Percentiles rank a stretch among this genome's conserved stretches.
phyloP scores from a whole-genome alignment of 169 alveolate genomes.

The Perkinsus marinus region DNA sequence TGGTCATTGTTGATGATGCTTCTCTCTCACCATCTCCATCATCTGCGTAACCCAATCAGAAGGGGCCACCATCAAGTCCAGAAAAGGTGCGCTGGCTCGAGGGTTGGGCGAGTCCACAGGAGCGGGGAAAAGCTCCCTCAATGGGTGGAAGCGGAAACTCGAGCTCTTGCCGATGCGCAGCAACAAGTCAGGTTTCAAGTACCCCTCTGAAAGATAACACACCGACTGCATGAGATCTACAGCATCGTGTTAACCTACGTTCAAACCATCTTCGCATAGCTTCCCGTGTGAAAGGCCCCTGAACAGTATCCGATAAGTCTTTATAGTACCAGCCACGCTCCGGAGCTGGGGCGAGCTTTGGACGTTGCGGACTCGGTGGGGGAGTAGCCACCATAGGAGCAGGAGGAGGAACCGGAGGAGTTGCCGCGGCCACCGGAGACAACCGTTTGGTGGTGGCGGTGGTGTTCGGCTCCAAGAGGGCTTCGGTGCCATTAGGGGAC shows the following conservation, averaged over 20 bases:
- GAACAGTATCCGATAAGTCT: not conserved
- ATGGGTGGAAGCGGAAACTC: not conserved
- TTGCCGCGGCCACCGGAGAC: not conserved
- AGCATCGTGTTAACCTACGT: not conserved
- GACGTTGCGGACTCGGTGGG: not conserved
- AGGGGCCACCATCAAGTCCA: not conserved
- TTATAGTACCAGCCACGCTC: not conserved
- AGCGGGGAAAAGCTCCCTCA: not conserved
- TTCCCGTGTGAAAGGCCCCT: not conserved
- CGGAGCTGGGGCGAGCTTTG: not conserved
- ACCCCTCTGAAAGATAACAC: not conserved
- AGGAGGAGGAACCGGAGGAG: not conserved
- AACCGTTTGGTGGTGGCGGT: not conserved
- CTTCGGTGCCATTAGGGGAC: not conserved
- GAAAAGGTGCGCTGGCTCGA: not conserved
- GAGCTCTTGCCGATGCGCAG: not conserved
- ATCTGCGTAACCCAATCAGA: not conserved
- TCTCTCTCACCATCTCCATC: not conserved
- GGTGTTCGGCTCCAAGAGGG: not conserved
- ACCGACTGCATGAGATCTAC: not conserved
- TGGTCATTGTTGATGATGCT: not conserved
- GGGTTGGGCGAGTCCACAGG: not conserved
- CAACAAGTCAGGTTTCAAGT: not conserved
- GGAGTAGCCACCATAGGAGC: not conserved
- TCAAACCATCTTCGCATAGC: not conserved